Evolutionary conservation across 139 green algal species (phyloP), one percentile per base, ranked within the genome.

Genomic region (Limnomonas spitsbergensis): DNA sequence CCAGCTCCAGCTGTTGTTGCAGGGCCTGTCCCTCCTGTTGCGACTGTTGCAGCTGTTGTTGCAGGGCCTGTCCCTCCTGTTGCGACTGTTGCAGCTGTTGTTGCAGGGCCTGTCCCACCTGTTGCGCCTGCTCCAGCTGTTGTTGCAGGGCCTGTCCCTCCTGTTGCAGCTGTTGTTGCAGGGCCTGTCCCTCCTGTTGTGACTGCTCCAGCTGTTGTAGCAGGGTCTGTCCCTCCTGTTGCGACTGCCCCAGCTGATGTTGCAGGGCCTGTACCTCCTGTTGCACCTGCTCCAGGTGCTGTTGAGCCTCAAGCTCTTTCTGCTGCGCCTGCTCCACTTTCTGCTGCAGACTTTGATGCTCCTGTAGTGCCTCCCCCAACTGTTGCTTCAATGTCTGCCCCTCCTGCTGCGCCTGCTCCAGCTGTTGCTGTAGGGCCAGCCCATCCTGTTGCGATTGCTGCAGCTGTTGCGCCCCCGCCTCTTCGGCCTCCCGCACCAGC

Each of bases 1-100:
- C 67, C 68, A 77, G 53, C 42, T 53, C 32, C 2, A 82, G 27
- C 77, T 82, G 68, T 42, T 73, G 47, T 37, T 77, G 53, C 26
- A 82, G 77, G 0, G 68, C 77, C 52, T 39, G 26, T 9, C 38
- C n/a, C 47, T 61, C 14, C 47, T 29, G 47, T 20, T 61, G 14
- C 20, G 47, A 61, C 47, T 61, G 14, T 20, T 61, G 14, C 32
- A 73, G 66, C 66, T 40, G 34, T 52, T 35, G 3, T 40, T 4
- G 32, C 66, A 73, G 47, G 14, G 20, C 14, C 47, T 29, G 20
- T 20, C 20, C 47, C 47, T 29, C 47, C 47, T 61, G 47, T 20
- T 29, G 47, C 14, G 47, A 14, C 20, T 20, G 14, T 20, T 61
- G 14, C 47, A 61, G 14, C 20, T 20, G 47, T 61, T 29, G 47